phyloP scores from a whole-genome alignment of 495 filamentous ascomycete genomes.

The Penicillium turbatum region DNA sequence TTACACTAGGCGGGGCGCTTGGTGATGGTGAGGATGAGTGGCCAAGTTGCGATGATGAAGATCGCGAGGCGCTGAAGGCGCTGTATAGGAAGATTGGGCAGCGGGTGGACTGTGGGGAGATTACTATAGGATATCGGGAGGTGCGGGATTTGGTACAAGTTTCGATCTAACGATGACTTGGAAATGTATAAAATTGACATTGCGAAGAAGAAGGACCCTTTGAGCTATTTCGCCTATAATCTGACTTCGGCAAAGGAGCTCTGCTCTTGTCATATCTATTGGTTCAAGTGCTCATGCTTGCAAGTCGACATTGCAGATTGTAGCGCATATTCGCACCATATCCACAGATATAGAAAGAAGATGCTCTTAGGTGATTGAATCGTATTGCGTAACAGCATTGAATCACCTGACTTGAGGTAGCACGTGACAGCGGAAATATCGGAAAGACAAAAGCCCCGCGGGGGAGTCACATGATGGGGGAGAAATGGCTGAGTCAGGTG shows the following conservation, averaged over 20 bases:
- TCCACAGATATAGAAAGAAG: too few relatives aligned
- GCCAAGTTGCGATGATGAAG: constrained; percentile 2
- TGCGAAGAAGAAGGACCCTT: too few relatives aligned
- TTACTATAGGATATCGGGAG: neutral
- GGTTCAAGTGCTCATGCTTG: too few relatives aligned
- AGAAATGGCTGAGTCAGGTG: neutral
- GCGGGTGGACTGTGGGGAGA: neutral
- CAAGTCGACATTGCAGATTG: too few relatives aligned
- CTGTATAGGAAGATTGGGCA: neutral
- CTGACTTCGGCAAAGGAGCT: too few relatives aligned
- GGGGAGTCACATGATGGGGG: neutral
- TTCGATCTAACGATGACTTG: neutral
- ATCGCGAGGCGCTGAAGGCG: constrained; percentile 1
- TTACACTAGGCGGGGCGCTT: neutral
- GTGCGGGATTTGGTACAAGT: neutral
- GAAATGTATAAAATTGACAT: too few relatives aligned
- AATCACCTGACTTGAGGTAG: neutral
- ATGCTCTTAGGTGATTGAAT: too few relatives aligned
- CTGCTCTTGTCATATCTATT: too few relatives aligned
- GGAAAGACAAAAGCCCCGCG: neutral
- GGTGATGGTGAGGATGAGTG: neutral
- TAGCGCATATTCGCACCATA: too few relatives aligned
- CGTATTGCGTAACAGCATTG: too few relatives aligned
- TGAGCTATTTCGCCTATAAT: too few relatives aligned
- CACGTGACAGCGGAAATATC: neutral